phyloP scores from a whole-genome alignment of 805 yeast species.

The Pichia occidentalis region DNA sequence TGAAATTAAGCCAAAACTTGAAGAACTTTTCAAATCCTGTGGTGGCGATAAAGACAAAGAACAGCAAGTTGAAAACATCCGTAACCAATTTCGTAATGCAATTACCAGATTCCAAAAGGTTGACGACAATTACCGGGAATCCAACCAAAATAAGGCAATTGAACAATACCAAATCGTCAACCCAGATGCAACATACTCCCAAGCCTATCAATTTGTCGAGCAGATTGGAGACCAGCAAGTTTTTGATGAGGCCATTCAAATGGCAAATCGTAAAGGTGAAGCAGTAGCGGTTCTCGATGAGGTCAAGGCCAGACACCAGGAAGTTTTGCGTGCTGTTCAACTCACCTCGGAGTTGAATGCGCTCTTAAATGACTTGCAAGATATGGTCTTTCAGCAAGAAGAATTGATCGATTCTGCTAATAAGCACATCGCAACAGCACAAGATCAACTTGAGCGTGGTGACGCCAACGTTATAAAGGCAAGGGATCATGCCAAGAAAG shows the following conservation, averaged over 20 bases:
- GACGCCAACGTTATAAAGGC: constrained; percentile 92
- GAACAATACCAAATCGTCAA: constrained; percentile 88
- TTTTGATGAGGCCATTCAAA: constrained; percentile 85
- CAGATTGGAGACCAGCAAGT: constrained; percentile 85
- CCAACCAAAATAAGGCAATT: constrained; percentile 80
- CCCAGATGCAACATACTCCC: constrained; percentile 78
- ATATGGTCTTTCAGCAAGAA: constrained; percentile 92
- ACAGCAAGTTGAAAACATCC: constrained; percentile 84
- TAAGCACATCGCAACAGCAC: constrained; percentile 75
- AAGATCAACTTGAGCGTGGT: constrained; percentile 87
- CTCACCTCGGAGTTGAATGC: constrained; percentile 94
- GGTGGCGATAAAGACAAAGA: constrained; percentile 71
- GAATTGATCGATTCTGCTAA: constrained; percentile 77
- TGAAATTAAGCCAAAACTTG: constrained; percentile 68
- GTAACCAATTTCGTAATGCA: constrained; percentile 75
- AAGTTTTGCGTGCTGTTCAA: constrained; percentile 88
- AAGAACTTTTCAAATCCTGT: constrained; percentile 65
- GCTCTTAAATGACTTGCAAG: constrained; percentile 93
- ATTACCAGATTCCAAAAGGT: constrained; percentile 83
- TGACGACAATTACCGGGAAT: constrained; percentile 80
- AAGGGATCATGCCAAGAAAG: constrained; percentile 77
- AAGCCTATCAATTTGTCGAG: constrained; percentile 78
- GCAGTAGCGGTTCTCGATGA: constrained; percentile 93
- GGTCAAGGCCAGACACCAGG: constrained; percentile 93
- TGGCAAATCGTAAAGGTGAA: constrained; percentile 86